Conservation (phyloP, 345 rosid species). For the Lenwebbia sp. region DNA sequence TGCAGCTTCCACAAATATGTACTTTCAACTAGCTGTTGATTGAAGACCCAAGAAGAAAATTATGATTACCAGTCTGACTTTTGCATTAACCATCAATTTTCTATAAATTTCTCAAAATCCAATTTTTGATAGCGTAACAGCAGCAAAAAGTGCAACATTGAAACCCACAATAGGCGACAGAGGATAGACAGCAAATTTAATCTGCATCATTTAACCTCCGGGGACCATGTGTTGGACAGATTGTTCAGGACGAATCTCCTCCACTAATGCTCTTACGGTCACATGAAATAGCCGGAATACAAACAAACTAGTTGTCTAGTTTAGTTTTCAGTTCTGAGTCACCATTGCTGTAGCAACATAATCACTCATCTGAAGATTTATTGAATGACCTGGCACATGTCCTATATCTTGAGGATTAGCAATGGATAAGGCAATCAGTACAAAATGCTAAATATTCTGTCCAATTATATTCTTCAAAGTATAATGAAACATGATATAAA, state of each 20-base stretch:
- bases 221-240: neutral
- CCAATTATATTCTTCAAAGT: neutral
- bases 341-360: neutral
- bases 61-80: neutral
- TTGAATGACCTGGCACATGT: neutral
- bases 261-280: neutral
- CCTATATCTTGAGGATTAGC: neutral
- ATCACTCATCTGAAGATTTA: neutral
- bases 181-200: neutral
- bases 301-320: neutral
- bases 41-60: conserved; percentile 1
- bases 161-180: neutral
- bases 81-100: neutral
- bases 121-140: neutral
- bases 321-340: neutral
- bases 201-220: neutral
- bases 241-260: neutral
- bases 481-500: neutral
- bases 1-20: conserved; percentile 55
- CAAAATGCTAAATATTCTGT: neutral
- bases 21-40: conserved; percentile 66
- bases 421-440: neutral
- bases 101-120: neutral
- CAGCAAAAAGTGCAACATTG: neutral
- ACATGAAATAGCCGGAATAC: neutral